Evolutionary conservation across 1,284 basidiomycete species (phyloP), one percentile per base, ranked within the genome.

Genomic region (Rhodotorula glutinis): DNA sequence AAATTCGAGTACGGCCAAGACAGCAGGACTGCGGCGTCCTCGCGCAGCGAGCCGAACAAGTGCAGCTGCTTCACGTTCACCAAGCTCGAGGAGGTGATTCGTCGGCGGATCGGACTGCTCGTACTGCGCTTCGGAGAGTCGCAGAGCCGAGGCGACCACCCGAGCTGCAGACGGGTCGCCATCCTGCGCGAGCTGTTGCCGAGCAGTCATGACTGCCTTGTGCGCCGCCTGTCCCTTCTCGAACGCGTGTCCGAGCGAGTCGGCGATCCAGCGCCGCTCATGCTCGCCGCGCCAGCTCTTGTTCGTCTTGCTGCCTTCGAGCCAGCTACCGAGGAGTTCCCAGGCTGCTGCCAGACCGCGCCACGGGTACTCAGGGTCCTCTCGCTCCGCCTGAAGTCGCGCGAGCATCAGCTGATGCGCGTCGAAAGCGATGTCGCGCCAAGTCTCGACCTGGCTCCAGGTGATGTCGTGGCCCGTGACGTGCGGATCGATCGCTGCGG

Each of bases 401-500:
- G 77, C n/a, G 82, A 69, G 25, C 76, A 77, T 49, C 13, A 75
- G 49, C 29, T 70, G 67, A 19, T 60, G 54, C 38, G 72, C 67
- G 2, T 75, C 71, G 16, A 85, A 73, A 2, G 87, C 78, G 54
- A 89, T 86, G 2, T 83, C 81, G 19, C 79, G 82, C 91, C 91
- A 95, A 0, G 83, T 85, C 84, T 75, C 79, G 9, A 94, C 82
- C 75, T 93, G 91, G 62, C 87, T 91, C 94, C 93, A 97, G 5
- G 90, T 81, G 55, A 97, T 86, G 66, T 92, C 91, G 78, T 98
- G 93, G 23, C 83, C 83, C 11, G 92, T 94, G 65, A 84, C 82
- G 77, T 98, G 94, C 3, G 94, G 93, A 76, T 97, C 90, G 27
- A 86, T 84, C 0, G 92, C 90, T 73, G 91, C 94, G 2, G 85